Evolutionary conservation across 2,329 filamentous ascomycete genomes (phyloP), one percentile per base, ranked within the genome.

Genomic region (Colletotrichum liaoningense): DNA sequence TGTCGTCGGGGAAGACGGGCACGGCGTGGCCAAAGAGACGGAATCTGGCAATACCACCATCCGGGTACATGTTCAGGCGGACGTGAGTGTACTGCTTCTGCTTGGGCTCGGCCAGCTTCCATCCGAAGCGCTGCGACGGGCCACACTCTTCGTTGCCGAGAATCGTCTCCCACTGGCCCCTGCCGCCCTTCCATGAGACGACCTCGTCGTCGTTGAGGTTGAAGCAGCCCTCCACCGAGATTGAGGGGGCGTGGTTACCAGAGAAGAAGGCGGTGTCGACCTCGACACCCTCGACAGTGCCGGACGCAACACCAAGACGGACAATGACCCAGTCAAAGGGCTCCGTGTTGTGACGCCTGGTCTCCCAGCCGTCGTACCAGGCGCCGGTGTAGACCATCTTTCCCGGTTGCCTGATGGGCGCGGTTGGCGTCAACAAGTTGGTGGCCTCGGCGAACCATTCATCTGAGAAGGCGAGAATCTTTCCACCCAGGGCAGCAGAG

Each of bases 21-120:
- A 95, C 89, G 1, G 93, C 94, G 74, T 91, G 88, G 6, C 94
- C 94, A 79, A 93, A 95, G 1, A 96, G 88, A 26, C 93, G 88
- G 84, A 96, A 95, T 64, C 94, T 86, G 52, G 94, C 93, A 78
- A 97, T 96, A 62, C 94, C 94, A 62, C 94, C 94, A 79, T 97
- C 94, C 0, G 94, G 93, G 80, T 94, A 95, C 94, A 95, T 95
- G 81, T 94, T 93, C 68, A 97, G 85, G 42, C 93, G 86, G 54
- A 95, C 93, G 80, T 97, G 94, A 0, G 94, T 95, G 83, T 93
- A 95, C 67, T 91, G 89, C 82, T 93, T 93, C 42, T 84, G 83
- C 0, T 90, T 91, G 24, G 88, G 87, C 22, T 80, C 79, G 19
- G 86, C 83, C 19, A 96, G 85, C 79, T 90, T 88, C 94, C 94